Conservation (phyloP, 805 yeast species). For the Suhomyces prunicola region DNA sequence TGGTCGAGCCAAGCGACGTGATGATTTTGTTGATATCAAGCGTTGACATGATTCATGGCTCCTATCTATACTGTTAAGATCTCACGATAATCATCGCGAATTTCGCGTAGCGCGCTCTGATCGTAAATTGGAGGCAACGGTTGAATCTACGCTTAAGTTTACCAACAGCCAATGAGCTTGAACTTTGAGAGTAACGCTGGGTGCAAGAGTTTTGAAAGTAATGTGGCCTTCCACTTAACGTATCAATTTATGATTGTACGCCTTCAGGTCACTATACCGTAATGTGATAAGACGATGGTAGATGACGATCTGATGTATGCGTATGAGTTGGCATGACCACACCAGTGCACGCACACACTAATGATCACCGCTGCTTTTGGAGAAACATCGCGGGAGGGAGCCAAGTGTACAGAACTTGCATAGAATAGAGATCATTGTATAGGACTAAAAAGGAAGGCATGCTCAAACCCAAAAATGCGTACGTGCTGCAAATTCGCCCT, state of each 20-base stretch:
- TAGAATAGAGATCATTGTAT: neutral
- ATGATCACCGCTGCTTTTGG: neutral
- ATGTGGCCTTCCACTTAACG: too few relatives aligned
- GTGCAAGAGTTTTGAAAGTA: neutral
- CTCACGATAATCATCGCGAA: neutral
- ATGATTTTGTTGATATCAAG: constrained; percentile 17
- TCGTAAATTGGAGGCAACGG: neutral
- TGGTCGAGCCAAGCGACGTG: constrained; percentile 43
- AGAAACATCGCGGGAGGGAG: neutral
- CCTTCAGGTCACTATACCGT: too few relatives aligned
- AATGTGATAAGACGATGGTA: too few relatives aligned
- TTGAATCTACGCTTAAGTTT: too few relatives aligned
- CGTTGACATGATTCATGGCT: constrained; percentile 6
- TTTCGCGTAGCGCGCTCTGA: neutral
- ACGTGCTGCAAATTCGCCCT: neutral
- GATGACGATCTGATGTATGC: too few relatives aligned
- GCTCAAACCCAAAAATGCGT: neutral
- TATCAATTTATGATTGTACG: too few relatives aligned
- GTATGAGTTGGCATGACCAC: neutral
- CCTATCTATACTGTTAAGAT: neutral
- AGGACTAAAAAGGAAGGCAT: neutral
- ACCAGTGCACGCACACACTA: neutral
- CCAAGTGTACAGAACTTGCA: neutral
- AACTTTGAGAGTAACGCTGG: neutral
- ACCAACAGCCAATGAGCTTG: neutral